Conservation (phyloP, 495 filamentous ascomycete species). For the Glonium stellatum region DNA sequence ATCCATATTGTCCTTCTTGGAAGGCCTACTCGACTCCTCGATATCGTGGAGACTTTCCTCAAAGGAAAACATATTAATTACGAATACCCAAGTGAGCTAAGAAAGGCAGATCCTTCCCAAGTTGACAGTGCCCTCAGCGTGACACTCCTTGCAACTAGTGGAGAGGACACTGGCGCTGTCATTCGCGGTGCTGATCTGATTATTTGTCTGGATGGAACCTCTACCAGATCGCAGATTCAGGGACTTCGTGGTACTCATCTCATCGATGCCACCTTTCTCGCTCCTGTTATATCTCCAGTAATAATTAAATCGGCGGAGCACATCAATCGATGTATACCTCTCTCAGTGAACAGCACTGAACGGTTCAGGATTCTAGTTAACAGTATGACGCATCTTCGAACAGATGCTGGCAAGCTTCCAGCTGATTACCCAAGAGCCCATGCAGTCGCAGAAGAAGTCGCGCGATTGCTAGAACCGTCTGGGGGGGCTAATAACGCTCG, state of each 20-base stretch:
- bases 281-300: constrained; percentile 17
- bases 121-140: constrained; percentile 8
- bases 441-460: constrained; percentile 12
- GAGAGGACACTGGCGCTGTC: constrained; percentile 2
- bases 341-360: constrained; percentile 1
- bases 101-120: constrained; percentile 1
- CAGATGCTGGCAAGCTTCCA: constrained; percentile 6
- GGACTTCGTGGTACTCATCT: constrained; percentile 9
- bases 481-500: neutral
- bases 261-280: neutral
- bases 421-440: constrained; percentile 3
- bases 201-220: constrained; percentile 16
- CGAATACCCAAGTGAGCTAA: constrained; percentile 9
- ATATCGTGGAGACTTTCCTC: constrained; percentile 19
- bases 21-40: constrained; percentile 2
- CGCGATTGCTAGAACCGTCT: constrained; percentile 2
- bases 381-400: constrained; percentile 8
- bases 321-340: constrained; percentile 11
- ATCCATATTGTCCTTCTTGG: constrained; percentile 18
- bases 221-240: constrained; percentile 10
- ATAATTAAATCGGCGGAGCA: constrained; percentile 17
- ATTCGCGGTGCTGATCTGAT: constrained; percentile 11
- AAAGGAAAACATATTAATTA: constrained; percentile 11
- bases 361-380: constrained; percentile 25
- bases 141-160: constrained; percentile 8